These are phyloP conservation scores for Amylocarpus encephaloides DNA, from an alignment of 2,329 filamentous ascomycete genomes.

Conservation along the genomic window DNA sequence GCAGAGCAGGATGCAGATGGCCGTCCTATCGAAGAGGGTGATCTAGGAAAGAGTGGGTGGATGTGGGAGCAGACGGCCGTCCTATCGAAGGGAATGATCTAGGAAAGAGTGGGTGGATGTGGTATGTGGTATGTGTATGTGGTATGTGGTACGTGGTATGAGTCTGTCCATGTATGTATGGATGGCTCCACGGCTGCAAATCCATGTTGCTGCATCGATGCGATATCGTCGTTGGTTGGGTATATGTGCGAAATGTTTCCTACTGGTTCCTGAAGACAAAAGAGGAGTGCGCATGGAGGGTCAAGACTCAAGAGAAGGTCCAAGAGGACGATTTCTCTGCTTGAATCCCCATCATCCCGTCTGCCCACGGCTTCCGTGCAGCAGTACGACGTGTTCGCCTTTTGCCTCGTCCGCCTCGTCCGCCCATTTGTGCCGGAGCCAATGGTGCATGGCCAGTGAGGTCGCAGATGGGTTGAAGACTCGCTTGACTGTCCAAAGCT, in stretches of 20 bases:
- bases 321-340: background rate
- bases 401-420: constrained; percentile 27
- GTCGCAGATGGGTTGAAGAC: background rate
- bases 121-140: background rate
- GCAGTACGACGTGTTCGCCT: constrained; percentile 27
- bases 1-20: background rate
- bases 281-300: background rate
- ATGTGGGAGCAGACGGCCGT: background rate
- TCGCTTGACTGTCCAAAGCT: background rate
- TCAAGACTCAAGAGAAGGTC: background rate
- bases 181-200: background rate
- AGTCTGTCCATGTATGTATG: background rate
- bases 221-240: constrained; percentile 21
- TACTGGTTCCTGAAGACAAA: constrained; percentile 21
- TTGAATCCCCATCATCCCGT: constrained; percentile 7
- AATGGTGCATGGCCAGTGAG: background rate
- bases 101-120: background rate
- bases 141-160: background rate
- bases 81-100: background rate
- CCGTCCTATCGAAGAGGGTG: background rate
- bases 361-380: constrained; percentile 16
- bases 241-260: constrained; percentile 17
- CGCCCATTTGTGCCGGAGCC: constrained; percentile 4
- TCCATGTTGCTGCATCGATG: background rate
- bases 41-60: no score